Base-by-base conservation (phyloP, 164 flowering plant genomes). In the Piper longum region DNA sequence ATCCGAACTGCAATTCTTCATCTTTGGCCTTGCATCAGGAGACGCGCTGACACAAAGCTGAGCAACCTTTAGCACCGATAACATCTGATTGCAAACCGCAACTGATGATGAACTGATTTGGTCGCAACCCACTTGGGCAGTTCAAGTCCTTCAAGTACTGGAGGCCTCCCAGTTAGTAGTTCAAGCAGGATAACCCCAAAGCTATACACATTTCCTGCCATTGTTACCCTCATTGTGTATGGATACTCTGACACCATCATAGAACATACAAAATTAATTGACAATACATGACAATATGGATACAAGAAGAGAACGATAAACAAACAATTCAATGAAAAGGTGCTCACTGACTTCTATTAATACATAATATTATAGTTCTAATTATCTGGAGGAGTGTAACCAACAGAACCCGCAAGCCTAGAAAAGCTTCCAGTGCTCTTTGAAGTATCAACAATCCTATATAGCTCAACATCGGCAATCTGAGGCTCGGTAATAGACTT, bases 141-240 rank as follows among this genome's bases (percentile, higher is more conserved):
- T 68, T 85, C 91, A 14, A 67, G 73, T 51, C 95, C 95, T 51
- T 80, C 74, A n/a, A 74, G 72, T 8, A 84, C 82, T 7, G 95
- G 82, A 39, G 82, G 82, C 65, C 78, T 82, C 57, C 91, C 95
- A 0, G 88, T 82, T 40, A 88, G 62, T 70, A 85, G 58, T 65
- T 88, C 91, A 57, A 88, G 79, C 45, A 85, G 77, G 60, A 88
- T 58, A 11, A 88, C 86, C 43, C 91, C 96, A 57, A 84, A 88
- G 67, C 91, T 88, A 68, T 88, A 88, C 7, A 88, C 83, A 48
- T 88, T 88, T 58, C 88, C 96, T 4, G 89, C 82, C 67, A 66
- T 73, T 12, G 96, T 85, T 56, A 88, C 80, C 70, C 88, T 78
- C 91, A 88, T 84, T 17, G 89, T 85, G 79, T 85, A 86, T n/a